Evolutionary conservation across 306 rosid species (phyloP).

Genomic region (Oxytropis ochrocephala): DNA sequence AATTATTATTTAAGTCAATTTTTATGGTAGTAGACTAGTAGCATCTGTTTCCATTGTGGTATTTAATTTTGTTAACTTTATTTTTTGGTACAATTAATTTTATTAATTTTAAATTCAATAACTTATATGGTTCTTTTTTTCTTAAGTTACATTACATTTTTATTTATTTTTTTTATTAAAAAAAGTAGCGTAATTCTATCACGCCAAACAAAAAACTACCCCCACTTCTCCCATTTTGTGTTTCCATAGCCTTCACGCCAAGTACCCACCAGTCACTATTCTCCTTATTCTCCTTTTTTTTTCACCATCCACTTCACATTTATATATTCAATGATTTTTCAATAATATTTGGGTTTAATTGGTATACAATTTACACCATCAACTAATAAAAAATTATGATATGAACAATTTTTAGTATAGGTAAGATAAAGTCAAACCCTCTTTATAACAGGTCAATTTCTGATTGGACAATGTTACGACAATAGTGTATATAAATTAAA

Average conservation of each 20-base stretch:
- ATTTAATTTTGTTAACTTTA: too few relatives aligned
- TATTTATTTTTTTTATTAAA: neutral
- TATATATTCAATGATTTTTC: constrained; percentile 36
- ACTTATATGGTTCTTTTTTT: neutral
- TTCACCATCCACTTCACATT: constrained; percentile 18
- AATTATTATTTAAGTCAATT: neutral
- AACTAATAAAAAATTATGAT: too few relatives aligned
- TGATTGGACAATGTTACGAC: too few relatives aligned
- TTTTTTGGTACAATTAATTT: too few relatives aligned
- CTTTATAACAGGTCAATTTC: too few relatives aligned
- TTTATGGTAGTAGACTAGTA: neutral
- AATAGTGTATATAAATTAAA: too few relatives aligned
- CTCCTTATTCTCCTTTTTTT: neutral
- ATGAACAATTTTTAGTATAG: too few relatives aligned
- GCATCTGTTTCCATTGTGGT: neutral
- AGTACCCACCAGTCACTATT: constrained; percentile 44
- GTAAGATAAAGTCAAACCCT: too few relatives aligned
- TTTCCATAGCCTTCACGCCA: constrained; percentile 52
- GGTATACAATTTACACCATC: too few relatives aligned
- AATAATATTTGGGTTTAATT: too few relatives aligned
- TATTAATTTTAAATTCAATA: neutral
- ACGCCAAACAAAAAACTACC: neutral
- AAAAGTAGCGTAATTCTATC: too few relatives aligned
- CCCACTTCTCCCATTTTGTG: neutral
- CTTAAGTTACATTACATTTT: neutral